Percentiles rank a stretch among this genome's conserved stretches.
phyloP scores from a whole-genome alignment of 2,329 filamentous ascomycete species.

The Fusarium fracticaudum region DNA sequence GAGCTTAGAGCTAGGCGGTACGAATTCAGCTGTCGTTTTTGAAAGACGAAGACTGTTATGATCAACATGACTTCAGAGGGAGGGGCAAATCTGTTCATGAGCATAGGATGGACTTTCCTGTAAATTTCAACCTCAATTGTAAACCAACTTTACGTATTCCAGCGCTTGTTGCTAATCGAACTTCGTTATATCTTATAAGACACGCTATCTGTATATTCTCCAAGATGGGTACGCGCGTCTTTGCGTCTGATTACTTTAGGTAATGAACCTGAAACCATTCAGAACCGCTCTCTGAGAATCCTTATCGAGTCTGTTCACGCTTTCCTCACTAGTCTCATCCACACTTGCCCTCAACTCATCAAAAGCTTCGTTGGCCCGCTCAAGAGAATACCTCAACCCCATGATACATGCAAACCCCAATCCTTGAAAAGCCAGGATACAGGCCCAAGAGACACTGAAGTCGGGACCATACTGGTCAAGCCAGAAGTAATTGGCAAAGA shows the following conservation, averaged over 20 bases:
- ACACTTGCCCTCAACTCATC: neutral
- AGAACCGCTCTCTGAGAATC: neutral
- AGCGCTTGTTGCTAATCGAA: neutral
- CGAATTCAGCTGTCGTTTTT: neutral
- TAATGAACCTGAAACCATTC: neutral
- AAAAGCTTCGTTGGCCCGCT: neutral
- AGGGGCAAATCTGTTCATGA: accelerated
- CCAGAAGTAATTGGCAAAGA: neutral
- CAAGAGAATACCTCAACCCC: neutral
- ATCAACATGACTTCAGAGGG: neutral
- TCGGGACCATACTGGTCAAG: neutral
- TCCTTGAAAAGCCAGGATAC: neutral
- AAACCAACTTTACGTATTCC: accelerated
- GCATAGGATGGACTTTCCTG: accelerated
- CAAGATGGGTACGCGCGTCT: accelerated
- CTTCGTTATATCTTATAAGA: accelerated
- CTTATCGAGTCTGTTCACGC: neutral
- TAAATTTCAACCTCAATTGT: accelerated
- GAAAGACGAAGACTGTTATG: neutral
- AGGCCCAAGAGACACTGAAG: neutral
- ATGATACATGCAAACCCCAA: neutral
- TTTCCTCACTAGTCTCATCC: neutral
- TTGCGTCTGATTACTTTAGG: accelerated
- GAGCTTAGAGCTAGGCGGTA: neutral
- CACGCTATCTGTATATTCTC: accelerated